A percentile compares a stretch with the other conserved stretches of the same genome.
Conservation (phyloP, 2,329 filamentous ascomycete genomes). For the Dactylellina parvicollis region DNA sequence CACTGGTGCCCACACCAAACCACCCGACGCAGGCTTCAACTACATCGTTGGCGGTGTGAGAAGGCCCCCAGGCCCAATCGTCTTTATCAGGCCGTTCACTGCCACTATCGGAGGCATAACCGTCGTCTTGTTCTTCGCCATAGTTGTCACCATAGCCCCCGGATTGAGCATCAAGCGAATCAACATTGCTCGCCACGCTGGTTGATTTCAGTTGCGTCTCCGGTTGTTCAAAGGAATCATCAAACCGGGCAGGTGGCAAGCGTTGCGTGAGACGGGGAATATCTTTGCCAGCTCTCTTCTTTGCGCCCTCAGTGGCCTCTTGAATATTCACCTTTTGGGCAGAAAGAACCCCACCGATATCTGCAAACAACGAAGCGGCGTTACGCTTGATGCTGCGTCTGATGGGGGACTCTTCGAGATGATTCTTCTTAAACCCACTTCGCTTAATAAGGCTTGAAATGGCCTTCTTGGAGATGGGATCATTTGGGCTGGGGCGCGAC, state of each 20-base stretch:
- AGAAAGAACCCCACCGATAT: slow-evolving; percentile 1
- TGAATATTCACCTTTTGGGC: not conserved
- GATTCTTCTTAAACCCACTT: slow-evolving; percentile 1
- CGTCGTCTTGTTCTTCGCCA: slow-evolving; percentile 32
- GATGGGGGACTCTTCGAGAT: slow-evolving; percentile 11
- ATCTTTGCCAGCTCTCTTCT: not conserved
- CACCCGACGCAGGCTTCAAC: slow-evolving; percentile 43
- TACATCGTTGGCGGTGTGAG: slow-evolving; percentile 43
- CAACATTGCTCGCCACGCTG: slow-evolving; percentile 30
- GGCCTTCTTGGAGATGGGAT: slow-evolving; percentile 2
- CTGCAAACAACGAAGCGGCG: slow-evolving; percentile 32
- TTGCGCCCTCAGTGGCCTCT: not conserved
- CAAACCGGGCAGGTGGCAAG: slow-evolving; percentile 36
- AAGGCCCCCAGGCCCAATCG: slow-evolving; percentile 46
- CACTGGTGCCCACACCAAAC: slow-evolving; percentile 45
- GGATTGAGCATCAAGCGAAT: slow-evolving; percentile 44
- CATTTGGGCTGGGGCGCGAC: slow-evolving; percentile 33
- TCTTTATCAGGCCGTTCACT: slow-evolving; percentile 46
- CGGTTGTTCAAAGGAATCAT: slow-evolving; percentile 20
- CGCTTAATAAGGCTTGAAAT: slow-evolving; percentile 5
- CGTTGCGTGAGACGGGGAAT: slow-evolving; percentile 10
- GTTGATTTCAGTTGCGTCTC: slow-evolving; percentile 21
- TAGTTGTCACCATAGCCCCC: slow-evolving; percentile 13
- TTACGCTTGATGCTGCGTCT: slow-evolving; percentile 36
- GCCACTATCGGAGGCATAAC: slow-evolving; percentile 48